Evolutionary conservation across 768 basidiomycete genomes (phyloP), one percentile per base, ranked within the genome.

Genomic region (Myochromella boudieri): DNA sequence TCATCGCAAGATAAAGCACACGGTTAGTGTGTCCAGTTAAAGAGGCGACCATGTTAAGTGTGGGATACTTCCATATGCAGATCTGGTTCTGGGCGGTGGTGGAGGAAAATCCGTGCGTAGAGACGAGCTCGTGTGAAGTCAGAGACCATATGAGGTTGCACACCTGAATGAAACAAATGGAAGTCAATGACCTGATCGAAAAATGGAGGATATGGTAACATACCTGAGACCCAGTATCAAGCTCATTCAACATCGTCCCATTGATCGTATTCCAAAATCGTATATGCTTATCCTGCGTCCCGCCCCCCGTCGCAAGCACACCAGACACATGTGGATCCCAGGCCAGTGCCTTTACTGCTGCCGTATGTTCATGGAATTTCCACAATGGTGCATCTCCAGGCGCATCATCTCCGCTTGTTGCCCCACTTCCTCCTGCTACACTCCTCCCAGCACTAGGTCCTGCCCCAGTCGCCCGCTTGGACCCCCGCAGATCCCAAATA

Each of bases 261-360:
- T 83, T 91, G 27, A 80, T 71, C 6, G 88, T 90, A 62, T 99
- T 98, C 95, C 97, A 99, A 62, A 97, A 97, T 48, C 95, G 75
- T 36, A 99, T 94, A 61, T 94, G 95, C 67, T 95, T 95, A 64
- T 98, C 97, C 57, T 97, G 94, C n/a, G 95, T 99, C 6, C 95
- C 97, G 8, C 95, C 95, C 4, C 97, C 97, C 6, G 90, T 93
- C 1, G 95, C 97, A 26, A 98, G 69, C 2, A 97, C 78, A 1
- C 94, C 93, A 9, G 85, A 74, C 36, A 95, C 77, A 67, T 99
- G 97, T 5, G 95, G 95, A 65, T 93, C 95, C 95, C 97, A 99
- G 5, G 95, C 94, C 22, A 99, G 84, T 4, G 95, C 95, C 60
- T 98, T 98, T 45, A 99, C 95, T 3, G 95, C 95, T 1, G 97